Base-by-base conservation (phyloP, 1,139 yeast genomes). In the Kodamaea anthophila region DNA sequence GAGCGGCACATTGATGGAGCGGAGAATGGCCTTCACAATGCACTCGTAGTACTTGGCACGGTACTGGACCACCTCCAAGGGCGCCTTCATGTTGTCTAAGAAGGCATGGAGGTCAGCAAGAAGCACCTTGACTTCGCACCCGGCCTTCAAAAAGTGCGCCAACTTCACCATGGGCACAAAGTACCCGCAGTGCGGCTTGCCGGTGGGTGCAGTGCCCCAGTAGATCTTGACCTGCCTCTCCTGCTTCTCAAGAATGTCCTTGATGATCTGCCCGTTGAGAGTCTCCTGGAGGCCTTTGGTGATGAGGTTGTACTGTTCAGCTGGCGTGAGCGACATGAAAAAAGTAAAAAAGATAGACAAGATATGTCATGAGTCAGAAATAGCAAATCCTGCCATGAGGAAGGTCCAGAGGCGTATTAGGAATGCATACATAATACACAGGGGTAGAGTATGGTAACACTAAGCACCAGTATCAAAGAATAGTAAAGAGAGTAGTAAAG, bases 61-160 rank as follows among this genome's bases (percentile, higher is more conserved):
- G 70, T 76, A 70, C 41, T 77, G 71, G 28, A 93, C 96, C 36
- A 85, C 86, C 51, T 91, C 98, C 51, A 91, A 70, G 28, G 97
- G 84, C 3, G 98, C 98, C 66, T 93, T 91, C 97, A 91, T 88
- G 65, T 91, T 93, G 54, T 93, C 99, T 54, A 93, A 73, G 52
- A 81, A 93, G 8, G 98, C 99, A 49, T 93, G 99, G 51, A 93
- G 67, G 53, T 93, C 98, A n/a, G 98, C 99, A 46, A 93, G 58
- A 38, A 93, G 72, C 6, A 93, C 93, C 2, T 78, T 87, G 30
- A 93, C 94, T 54, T 86, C 93, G 63, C 96, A 86, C 9, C 97
- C 98, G 6, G 99, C 98, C 49, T 79, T 81, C 55, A 93, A 70
- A 55, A 91, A 86, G 53, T 93, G 93, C 4, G 98, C 98, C 46